These are phyloP conservation scores for Penicillium sumatraense DNA, from an alignment of 2,329 filamentous ascomycete species.

Conservation along the genomic window DNA sequence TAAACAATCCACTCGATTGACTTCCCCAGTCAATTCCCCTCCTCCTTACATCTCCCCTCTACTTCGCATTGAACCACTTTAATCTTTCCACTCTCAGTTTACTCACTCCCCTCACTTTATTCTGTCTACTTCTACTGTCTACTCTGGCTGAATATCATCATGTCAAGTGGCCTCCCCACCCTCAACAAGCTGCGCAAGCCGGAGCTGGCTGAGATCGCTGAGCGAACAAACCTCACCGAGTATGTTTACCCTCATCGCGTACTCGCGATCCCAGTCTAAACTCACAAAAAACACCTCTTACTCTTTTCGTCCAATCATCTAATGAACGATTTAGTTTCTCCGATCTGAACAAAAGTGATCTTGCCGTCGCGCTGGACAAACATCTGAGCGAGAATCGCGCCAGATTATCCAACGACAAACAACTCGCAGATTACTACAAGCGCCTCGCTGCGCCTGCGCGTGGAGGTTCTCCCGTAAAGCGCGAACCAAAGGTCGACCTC, in stretches of 20 bases:
- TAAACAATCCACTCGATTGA: constrained; percentile 37
- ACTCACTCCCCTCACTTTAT: constrained; percentile 4
- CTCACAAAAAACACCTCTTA: background rate
- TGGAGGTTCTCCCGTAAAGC: constrained; percentile 54
- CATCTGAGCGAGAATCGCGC: constrained; percentile 72
- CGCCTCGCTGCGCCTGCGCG: constrained; percentile 42
- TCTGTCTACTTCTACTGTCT: too few relatives aligned
- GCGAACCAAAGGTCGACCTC: constrained; percentile 45
- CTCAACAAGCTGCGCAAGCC: constrained; percentile 81
- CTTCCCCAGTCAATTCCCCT: constrained; percentile 15
- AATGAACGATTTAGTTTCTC: constrained; percentile 60
- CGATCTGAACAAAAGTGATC: constrained; percentile 74
- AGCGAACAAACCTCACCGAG: constrained; percentile 72
- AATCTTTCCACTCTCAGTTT: background rate
- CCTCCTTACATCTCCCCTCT: constrained; percentile 23
- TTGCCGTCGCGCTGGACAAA: constrained; percentile 75
- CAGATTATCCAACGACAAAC: constrained; percentile 65
- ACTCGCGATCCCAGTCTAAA: background rate
- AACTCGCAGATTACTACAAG: constrained; percentile 77
- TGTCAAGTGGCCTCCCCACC: constrained; percentile 72
- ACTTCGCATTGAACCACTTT: constrained; percentile 10
- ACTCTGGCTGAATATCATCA: too few relatives aligned
- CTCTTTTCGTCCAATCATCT: background rate
- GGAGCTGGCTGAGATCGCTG: constrained; percentile 75
- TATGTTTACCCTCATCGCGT: constrained; percentile 53